phyloP scores from a whole-genome alignment of 106 monocot species.

The Dioscorea alata region DNA sequence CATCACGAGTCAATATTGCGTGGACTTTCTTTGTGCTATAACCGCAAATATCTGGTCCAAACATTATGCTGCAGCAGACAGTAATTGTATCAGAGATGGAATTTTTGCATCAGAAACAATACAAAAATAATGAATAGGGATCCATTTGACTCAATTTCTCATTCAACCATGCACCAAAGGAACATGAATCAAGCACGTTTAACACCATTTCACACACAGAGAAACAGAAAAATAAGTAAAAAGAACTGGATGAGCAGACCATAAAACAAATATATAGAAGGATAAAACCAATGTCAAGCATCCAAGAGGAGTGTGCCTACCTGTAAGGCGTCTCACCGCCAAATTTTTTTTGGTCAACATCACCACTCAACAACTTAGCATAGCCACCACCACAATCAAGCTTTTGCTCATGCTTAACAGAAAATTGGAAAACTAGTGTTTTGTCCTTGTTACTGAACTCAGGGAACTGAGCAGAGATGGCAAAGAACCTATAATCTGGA shows the following conservation, averaged over 20 bases:
- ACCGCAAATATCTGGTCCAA: slow-evolving; percentile 71
- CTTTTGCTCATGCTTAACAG: slow-evolving; percentile 4
- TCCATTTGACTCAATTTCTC: no score
- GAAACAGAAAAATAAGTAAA: background rate
- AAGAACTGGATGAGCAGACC: background rate
- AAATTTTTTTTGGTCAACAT: slow-evolving; percentile 10
- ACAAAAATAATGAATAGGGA: background rate
- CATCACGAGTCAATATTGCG: slow-evolving; percentile 54
- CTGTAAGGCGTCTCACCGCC: slow-evolving; percentile 8
- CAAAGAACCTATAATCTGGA: slow-evolving; percentile 5
- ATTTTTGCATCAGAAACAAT: background rate
- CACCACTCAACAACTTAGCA: slow-evolving; percentile 7
- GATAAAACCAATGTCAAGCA: background rate
- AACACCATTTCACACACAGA: background rate
- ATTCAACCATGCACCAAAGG: background rate
- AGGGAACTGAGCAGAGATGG: slow-evolving; percentile 5
- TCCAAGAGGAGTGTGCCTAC: background rate
- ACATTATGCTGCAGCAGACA: slow-evolving; percentile 51
- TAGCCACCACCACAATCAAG: slow-evolving; percentile 12
- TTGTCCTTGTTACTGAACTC: slow-evolving; percentile 10
- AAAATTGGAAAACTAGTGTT: slow-evolving; percentile 8
- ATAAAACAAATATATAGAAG: background rate
- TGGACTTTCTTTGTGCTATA: slow-evolving; percentile 56
- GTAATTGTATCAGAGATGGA: background rate
- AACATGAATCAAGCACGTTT: background rate